phyloP scores from a whole-genome alignment of 148 eudicot species.

The Fagopyrum homotropicum region DNA sequence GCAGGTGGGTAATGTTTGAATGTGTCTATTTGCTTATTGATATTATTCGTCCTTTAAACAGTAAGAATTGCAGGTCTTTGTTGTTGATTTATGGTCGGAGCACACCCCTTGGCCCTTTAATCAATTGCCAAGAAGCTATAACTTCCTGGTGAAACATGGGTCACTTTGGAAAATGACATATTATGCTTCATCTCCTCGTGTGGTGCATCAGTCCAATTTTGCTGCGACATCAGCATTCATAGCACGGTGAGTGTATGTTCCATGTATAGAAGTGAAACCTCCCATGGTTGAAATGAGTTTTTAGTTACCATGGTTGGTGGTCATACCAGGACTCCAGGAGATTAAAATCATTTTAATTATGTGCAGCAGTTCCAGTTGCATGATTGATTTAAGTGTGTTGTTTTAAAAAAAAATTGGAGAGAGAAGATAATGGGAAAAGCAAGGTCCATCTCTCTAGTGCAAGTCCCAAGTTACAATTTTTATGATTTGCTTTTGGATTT shows the following conservation, averaged over 20 bases:
- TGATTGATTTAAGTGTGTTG: background rate
- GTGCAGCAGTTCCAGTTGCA: background rate
- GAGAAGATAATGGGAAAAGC: background rate
- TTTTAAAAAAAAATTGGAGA: background rate
- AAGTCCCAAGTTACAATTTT: background rate
- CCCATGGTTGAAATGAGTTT: background rate
- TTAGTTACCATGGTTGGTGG: conserved; percentile 5
- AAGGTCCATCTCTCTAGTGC: background rate
- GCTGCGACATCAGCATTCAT: conserved; percentile 95
- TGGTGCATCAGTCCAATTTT: conserved; percentile 89
- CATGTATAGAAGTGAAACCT: conserved; percentile 3
- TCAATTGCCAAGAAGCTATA: conserved; percentile 93
- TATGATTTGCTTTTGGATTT: background rate
- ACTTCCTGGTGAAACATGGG: conserved; percentile 91
- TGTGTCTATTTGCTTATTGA: conserved; percentile 25
- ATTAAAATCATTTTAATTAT: background rate
- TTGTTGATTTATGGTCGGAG: conserved; percentile 94
- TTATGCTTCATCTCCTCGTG: conserved; percentile 82
- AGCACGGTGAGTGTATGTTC: conserved; percentile 60
- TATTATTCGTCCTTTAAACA: conserved; percentile 32
- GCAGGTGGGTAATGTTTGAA: background rate
- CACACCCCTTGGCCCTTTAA: conserved; percentile 99
- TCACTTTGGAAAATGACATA: conserved; percentile 86
- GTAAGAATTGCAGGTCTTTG: conserved; percentile 74
- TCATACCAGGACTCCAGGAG: background rate